These are phyloP conservation scores for Ustilago trichophora DNA, from an alignment of 1,284 basidiomycete species.

Conservation along the genomic window DNA sequence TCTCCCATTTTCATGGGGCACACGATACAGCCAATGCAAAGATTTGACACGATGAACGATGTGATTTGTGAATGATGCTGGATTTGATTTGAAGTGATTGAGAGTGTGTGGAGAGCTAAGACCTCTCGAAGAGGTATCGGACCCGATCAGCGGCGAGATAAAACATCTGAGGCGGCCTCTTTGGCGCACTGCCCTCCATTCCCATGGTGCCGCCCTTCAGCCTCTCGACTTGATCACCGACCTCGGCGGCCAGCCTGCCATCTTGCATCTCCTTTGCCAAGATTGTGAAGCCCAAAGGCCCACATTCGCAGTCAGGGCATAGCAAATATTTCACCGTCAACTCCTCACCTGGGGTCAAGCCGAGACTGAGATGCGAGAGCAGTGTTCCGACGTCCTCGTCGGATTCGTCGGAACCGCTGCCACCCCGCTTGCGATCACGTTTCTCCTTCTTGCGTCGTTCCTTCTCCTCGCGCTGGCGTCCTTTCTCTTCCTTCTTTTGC, in stretches of 20 bases:
- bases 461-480: conserved; percentile 28
- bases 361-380: conserved; percentile 41
- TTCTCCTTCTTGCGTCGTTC: conserved; percentile 29
- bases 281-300: conserved; percentile 62
- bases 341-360: conserved; percentile 47
- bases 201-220: conserved; percentile 24
- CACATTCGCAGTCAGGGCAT: conserved; percentile 65
- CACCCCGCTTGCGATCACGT: conserved; percentile 21
- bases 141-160: conserved; percentile 58
- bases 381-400: conserved; percentile 37
- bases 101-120: neutral
- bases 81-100: conserved; percentile 1
- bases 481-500: conserved; percentile 34
- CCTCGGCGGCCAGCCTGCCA: conserved; percentile 51
- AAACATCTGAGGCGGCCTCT: conserved; percentile 43
- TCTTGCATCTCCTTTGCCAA: conserved; percentile 47
- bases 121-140: conserved; percentile 52
- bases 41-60: neutral
- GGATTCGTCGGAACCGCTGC: conserved; percentile 30
- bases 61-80: neutral
- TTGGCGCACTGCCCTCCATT: conserved; percentile 3
- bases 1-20: too few species aligned
- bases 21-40: neutral
- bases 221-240: conserved; percentile 50
- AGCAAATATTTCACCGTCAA: conserved; percentile 61